phyloP scores from a whole-genome alignment of 1,284 basidiomycete species.

The Paramarasmius palmivorus region DNA sequence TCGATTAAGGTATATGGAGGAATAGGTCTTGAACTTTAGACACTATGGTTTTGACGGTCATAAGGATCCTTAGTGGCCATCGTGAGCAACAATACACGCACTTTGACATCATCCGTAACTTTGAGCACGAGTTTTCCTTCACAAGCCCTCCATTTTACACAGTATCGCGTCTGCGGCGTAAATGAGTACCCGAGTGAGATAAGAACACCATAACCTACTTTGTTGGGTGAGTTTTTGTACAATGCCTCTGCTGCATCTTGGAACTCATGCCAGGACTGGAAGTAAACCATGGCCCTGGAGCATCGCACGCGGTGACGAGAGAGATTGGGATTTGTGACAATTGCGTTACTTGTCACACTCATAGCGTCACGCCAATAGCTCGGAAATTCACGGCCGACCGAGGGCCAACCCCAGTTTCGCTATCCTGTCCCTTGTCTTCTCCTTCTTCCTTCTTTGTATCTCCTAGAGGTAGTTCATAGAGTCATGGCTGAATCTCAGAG shows the following conservation, averaged over 20 bases:
- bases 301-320: background rate
- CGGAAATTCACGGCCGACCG: background rate
- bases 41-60: slow-evolving; percentile 53
- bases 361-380: no score
- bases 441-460: background rate
- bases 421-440: background rate
- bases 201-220: slow-evolving; percentile 40
- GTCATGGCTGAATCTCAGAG: slow-evolving; percentile 15
- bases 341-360: background rate
- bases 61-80: background rate
- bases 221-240: slow-evolving; percentile 75
- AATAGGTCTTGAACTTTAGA: slow-evolving; percentile 92
- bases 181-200: slow-evolving; percentile 7
- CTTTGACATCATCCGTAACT: slow-evolving; percentile 86
- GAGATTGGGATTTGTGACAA: background rate
- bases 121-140: slow-evolving; percentile 87
- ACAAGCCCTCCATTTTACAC: slow-evolving; percentile 83
- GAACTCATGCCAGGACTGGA: slow-evolving; percentile 81
- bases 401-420: background rate
- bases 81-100: slow-evolving; percentile 38
- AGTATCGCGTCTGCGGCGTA: slow-evolving; percentile 72
- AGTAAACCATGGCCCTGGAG: slow-evolving; percentile 63
- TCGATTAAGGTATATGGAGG: slow-evolving; percentile 90
- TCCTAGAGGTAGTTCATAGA: background rate
- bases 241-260: slow-evolving; percentile 84